Percentiles rank a stretch among this genome's conserved stretches.
Conservation (phyloP, 306 rosid species). For the Malus domestica region ASM211411v1 NC_041793.1:43555001-43555500, state of each 20-base stretch:
- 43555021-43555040: slow-evolving; percentile 73
- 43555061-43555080: slow-evolving; percentile 39
- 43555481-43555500: neutral
- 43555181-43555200: slow-evolving; percentile 54
- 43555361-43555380: slow-evolving; percentile 18
- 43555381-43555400: slow-evolving; percentile 10
- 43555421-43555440: slow-evolving; percentile 52
- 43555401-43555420: slow-evolving; percentile 27
- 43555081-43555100: slow-evolving; percentile 10
- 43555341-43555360: slow-evolving; percentile 13
- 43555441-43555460: slow-evolving; percentile 38
- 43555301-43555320: slow-evolving; percentile 81
- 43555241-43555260: slow-evolving; percentile 64
- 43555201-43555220: slow-evolving; percentile 30
- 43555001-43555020: slow-evolving; percentile 65
- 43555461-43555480: neutral
- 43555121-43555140: slow-evolving; percentile 9
- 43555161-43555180: slow-evolving; percentile 59
- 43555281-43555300: slow-evolving; percentile 68
- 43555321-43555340: slow-evolving; percentile 27
- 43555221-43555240: slow-evolving; percentile 67
- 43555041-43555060: slow-evolving; percentile 75
- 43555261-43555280: slow-evolving; percentile 45
- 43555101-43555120: neutral
- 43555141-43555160: slow-evolving; percentile 43